phyloP scores from a whole-genome alignment of 345 rosid species.

The Lepidium didymum region DNA sequence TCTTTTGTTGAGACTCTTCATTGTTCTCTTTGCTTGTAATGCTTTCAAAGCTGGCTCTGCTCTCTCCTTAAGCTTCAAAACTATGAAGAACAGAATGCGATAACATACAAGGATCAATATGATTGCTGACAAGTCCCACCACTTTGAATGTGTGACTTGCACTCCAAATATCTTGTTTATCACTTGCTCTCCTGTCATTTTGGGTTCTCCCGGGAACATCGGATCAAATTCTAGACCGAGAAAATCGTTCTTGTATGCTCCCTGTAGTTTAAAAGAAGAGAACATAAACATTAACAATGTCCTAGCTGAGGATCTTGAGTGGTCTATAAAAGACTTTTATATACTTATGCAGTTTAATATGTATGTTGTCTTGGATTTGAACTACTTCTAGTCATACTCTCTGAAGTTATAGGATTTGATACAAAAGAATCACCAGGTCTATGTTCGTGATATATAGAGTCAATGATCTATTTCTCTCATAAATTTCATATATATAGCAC shows the following conservation, averaged over 20 bases:
- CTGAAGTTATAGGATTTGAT: not conserved
- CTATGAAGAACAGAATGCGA: slow-evolving; percentile 63
- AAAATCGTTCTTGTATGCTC: slow-evolving; percentile 86
- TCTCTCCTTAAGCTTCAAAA: slow-evolving; percentile 76
- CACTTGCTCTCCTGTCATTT: slow-evolving; percentile 53
- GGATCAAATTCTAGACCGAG: slow-evolving; percentile 78
- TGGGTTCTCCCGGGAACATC: slow-evolving; percentile 45
- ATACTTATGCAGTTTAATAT: not conserved
- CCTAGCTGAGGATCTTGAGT: not conserved
- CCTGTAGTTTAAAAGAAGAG: slow-evolving; percentile 30
- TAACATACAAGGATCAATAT: slow-evolving; percentile 54
- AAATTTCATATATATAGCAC: no score
- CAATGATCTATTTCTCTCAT: no score
- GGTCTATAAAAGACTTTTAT: not conserved
- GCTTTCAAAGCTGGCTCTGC: slow-evolving; percentile 54
- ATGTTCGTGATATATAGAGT: not conserved
- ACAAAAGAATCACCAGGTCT: not conserved
- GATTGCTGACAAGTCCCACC: slow-evolving; percentile 81
- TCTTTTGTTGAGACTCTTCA: slow-evolving; percentile 54
- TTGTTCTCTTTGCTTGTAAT: slow-evolving; percentile 51
- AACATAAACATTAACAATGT: not conserved
- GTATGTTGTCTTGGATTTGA: not conserved
- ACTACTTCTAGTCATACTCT: not conserved
- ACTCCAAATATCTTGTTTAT: slow-evolving; percentile 51
- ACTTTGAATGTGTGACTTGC: slow-evolving; percentile 48